Conservation (phyloP, 2,329 filamentous ascomycete species). For the Lithohypha guttulata region DNA sequence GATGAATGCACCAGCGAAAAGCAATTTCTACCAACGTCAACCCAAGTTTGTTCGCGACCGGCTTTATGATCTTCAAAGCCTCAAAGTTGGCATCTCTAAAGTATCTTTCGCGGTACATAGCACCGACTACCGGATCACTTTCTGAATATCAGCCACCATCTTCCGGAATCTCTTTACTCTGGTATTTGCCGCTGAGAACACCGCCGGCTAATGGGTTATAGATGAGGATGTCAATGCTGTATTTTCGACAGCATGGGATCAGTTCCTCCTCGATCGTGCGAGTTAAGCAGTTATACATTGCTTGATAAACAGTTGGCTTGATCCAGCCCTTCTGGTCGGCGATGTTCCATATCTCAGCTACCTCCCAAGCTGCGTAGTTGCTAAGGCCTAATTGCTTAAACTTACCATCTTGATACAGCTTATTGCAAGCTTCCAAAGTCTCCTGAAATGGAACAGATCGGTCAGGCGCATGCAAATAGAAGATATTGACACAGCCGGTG, state of each 20-base stretch:
- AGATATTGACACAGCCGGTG: constrained; percentile 36
- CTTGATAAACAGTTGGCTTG: constrained; percentile 38
- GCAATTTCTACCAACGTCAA: constrained; percentile 35
- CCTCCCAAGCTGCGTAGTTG: constrained; percentile 39
- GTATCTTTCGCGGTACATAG: constrained; percentile 28
- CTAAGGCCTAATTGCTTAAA: constrained; percentile 37
- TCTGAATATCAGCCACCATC: constrained; percentile 25
- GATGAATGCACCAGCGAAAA: constrained; percentile 37
- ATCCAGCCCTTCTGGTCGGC: constrained; percentile 33
- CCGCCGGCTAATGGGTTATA: constrained; percentile 38
- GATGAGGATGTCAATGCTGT: constrained; percentile 33
- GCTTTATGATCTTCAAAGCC: constrained; percentile 32
- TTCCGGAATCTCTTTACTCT: constrained; percentile 24
- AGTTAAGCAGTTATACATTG: constrained; percentile 32
- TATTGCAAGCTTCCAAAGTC: constrained; percentile 38
- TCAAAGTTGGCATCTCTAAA: constrained; percentile 35
- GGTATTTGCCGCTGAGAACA: constrained; percentile 34
- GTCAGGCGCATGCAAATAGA: constrained; percentile 43
- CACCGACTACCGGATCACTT: background rate
- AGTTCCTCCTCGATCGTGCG: constrained; percentile 33
- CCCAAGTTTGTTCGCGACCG: constrained; percentile 29
- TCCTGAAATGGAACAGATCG: constrained; percentile 36
- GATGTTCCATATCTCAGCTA: constrained; percentile 38
- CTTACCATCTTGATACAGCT: constrained; percentile 35
- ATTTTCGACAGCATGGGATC: constrained; percentile 33